Evolutionary conservation across 768 basidiomycete species (phyloP).

Genomic region (Suillus weaverae): DNA sequence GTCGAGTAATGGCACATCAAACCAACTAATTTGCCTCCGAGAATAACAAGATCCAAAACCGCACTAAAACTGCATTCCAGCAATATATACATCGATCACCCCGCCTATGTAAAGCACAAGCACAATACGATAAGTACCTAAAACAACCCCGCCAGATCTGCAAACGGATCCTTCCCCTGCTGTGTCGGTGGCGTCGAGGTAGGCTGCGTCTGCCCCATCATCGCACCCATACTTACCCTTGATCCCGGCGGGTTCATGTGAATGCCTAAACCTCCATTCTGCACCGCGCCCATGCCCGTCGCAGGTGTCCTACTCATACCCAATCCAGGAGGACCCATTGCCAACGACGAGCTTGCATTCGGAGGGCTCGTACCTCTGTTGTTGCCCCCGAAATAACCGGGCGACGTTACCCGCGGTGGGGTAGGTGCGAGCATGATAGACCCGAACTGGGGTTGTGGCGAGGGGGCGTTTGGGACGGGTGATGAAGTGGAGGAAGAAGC

Average conservation of each 20-base stretch:
- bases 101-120: not conserved
- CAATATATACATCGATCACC: not conserved
- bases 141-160: conserved; percentile 78
- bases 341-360: conserved; percentile 11
- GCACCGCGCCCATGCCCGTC: not conserved
- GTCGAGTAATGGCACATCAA: not conserved
- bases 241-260: not conserved
- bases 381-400: conserved; percentile 21
- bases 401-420: conserved; percentile 21
- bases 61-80: not conserved
- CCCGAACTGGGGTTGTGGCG: conserved; percentile 32
- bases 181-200: conserved; percentile 21
- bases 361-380: conserved; percentile 13
- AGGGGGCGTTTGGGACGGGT: conserved; percentile 12
- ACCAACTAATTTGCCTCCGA: not conserved
- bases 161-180: conserved; percentile 78
- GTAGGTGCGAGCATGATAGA: conserved; percentile 46
- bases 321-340: conserved; percentile 15
- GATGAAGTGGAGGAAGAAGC: conserved; percentile 29
- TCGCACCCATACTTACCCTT: conserved; percentile 7
- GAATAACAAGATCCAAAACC: not conserved
- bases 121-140: conserved; percentile 29
- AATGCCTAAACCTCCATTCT: not conserved
- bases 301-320: conserved; percentile 10
- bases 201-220: conserved; percentile 24